Evolutionary conservation across 2,329 filamentous ascomycete genomes (phyloP), one percentile per base, ranked within the genome.

Genomic region (Aspergillus jensenii): DNA sequence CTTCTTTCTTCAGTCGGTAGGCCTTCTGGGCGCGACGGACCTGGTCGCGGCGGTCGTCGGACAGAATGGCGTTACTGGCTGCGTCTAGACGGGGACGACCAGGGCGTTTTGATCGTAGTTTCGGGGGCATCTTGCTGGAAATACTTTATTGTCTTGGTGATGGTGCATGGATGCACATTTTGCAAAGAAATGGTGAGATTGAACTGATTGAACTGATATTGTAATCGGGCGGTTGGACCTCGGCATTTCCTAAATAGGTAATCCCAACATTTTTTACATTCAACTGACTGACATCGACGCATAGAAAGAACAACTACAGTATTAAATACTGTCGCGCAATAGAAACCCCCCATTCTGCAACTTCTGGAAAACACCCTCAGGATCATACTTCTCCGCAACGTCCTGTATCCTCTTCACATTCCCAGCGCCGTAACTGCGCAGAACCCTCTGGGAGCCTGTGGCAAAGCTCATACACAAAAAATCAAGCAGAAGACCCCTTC

Each of bases 11-110:
- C 67, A 89, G 86, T 15, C 92, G 86, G 69, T 96, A 96, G 1
- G 91, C 91, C 63, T 91, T 82, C 72, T 96, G 92, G 2, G 92
- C 92, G 55, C 93, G 83, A 23, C 92, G 87, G 62, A 96, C 95
- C 71, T 96, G 92, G 5, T 90, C 93, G 55, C 92, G 85, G 52
- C 92, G 88, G 54, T 68, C 67, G 62, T 68, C 11, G 14, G 51
- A 39, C 8, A 46, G 39, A 12, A 25, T 12, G 15, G 54, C 51
- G n/a, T 19, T 14, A 7, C 14, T 27, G 5, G n/a, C 27, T 8
- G 51, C 19, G 7, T 45, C 41, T 11, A 53, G 40, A 35, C 40
- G 51, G 11, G 51, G 51, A 5, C 51, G 51, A 19, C 51, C 51
- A 7, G 37, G 14, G 35, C 12, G 35, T 37, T n/a, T n/a, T n/a